Conservation (phyloP, 805 yeast species). For the Metahyphopichia silvanorum region DNA sequence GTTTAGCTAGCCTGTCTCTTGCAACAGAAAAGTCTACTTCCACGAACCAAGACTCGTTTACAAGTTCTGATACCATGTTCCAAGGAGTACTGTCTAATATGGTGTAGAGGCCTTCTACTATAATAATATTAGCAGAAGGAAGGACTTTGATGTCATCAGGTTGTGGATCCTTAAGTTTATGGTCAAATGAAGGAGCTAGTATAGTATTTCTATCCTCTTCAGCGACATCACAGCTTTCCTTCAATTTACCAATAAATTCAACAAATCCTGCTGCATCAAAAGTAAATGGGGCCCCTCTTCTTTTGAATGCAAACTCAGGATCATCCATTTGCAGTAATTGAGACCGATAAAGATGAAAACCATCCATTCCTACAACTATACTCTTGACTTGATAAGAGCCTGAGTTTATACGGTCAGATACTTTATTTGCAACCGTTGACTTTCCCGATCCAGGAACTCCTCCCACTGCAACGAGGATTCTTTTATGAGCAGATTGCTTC, state of each 20-base stretch:
- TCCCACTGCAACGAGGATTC: too few species aligned
- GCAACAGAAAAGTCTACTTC: constrained; percentile 44
- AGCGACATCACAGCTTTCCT: too few species aligned
- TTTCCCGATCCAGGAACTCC: too few species aligned
- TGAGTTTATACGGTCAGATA: too few species aligned
- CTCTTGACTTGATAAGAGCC: too few species aligned
- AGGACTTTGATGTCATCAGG: constrained; percentile 47
- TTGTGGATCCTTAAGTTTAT: constrained; percentile 68
- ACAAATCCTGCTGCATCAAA: constrained; percentile 57
- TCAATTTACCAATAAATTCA: constrained; percentile 19
- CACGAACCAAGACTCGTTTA: constrained; percentile 51
- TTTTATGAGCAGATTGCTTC: too few species aligned
- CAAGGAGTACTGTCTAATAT: constrained; percentile 58
- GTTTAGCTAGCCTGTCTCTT: constrained; percentile 54
- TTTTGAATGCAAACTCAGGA: constrained; percentile 51
- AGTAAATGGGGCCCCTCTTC: constrained; percentile 85
- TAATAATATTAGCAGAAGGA: constrained; percentile 48
- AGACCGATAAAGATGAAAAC: constrained; percentile 32
- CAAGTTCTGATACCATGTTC: constrained; percentile 41
- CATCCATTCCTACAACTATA: too few species aligned
- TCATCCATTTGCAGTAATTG: constrained; percentile 43
- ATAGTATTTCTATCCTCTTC: constrained; percentile 24
- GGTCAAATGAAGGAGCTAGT: constrained; percentile 71
- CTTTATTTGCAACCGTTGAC: too few species aligned
- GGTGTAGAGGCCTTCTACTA: constrained; percentile 77